Conservation (phyloP, 2,329 filamentous ascomycete species). For the Aureobasidium mangrovei region DNA sequence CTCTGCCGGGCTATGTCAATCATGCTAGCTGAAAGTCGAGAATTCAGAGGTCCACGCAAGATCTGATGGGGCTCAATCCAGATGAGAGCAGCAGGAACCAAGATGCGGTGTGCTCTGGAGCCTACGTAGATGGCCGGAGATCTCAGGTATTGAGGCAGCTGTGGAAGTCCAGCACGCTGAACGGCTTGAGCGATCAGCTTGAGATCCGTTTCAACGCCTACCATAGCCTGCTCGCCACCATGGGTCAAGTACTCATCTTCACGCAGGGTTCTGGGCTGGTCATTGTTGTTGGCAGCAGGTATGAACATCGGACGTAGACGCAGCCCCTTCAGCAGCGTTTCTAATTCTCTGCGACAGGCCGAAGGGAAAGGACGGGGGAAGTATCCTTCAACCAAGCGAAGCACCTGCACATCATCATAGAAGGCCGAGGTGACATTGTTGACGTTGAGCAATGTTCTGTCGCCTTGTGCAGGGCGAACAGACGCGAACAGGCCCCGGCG, state of each 20-base stretch:
- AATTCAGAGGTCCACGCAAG: constrained; percentile 1
- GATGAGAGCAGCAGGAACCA: constrained; percentile 7
- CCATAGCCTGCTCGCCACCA: background rate
- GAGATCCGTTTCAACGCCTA: background rate
- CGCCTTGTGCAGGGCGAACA: constrained; percentile 8
- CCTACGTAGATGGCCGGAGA: background rate
- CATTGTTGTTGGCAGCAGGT: background rate
- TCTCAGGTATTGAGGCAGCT: background rate
- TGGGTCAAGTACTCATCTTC: background rate
- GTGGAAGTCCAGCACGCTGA: background rate
- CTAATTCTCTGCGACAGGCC: background rate
- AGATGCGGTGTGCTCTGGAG: background rate
- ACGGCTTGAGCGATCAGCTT: background rate
- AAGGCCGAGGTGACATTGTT: constrained; percentile 18
- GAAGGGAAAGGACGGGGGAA: background rate
- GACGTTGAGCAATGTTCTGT: constrained; percentile 16
- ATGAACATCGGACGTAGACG: background rate
- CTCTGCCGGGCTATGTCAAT: constrained; percentile 8
- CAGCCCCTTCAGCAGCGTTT: background rate
- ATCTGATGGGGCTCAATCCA: constrained; percentile 10
- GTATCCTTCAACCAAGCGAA: background rate
- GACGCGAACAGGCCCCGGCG: constrained; percentile 15
- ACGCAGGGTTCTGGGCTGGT: background rate
- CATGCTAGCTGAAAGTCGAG: constrained; percentile 8
- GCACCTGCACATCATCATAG: constrained; percentile 5